Percentiles rank a stretch among this genome's conserved stretches.
Conservation (phyloP, 371 early-diverging fungal genomes). For the Mucor piriformis region DNA sequence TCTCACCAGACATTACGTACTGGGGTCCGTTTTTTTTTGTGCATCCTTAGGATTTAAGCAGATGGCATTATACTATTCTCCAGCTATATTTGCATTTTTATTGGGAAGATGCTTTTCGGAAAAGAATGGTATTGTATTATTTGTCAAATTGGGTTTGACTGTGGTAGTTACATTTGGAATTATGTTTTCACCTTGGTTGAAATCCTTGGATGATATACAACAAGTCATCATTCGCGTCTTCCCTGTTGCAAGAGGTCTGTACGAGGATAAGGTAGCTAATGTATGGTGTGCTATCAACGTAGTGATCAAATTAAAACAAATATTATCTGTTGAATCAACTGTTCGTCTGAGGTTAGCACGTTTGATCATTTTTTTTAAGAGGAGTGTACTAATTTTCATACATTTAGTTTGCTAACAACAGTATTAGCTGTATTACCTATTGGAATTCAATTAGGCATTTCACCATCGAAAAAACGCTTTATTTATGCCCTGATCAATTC, state of each 20-base stretch:
- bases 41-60: constrained; percentile 89
- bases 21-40: constrained; percentile 81
- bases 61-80: constrained; percentile 94
- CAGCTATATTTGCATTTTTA: constrained; percentile 87
- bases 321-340: constrained; percentile 63
- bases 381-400: background rate
- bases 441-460: constrained; percentile 57
- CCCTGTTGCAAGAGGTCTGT: constrained; percentile 92
- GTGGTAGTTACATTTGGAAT: constrained; percentile 74
- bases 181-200: constrained; percentile 73
- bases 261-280: constrained; percentile 97
- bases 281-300: constrained; percentile 94
- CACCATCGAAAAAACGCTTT: constrained; percentile 56
- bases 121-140: constrained; percentile 47
- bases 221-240: constrained; percentile 88
- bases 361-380: background rate
- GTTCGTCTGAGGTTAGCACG: constrained; percentile 67
- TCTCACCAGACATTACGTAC: constrained; percentile 55
- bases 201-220: constrained; percentile 60
- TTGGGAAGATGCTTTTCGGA: constrained; percentile 73
- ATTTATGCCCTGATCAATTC: constrained; percentile 74
- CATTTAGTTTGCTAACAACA: constrained; percentile 68
- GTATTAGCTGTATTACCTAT: constrained; percentile 71
- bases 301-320: constrained; percentile 75
- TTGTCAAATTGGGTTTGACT: constrained; percentile 74